Conservation (phyloP, 139 green algal species). For the Microglena sp. region DNA sequence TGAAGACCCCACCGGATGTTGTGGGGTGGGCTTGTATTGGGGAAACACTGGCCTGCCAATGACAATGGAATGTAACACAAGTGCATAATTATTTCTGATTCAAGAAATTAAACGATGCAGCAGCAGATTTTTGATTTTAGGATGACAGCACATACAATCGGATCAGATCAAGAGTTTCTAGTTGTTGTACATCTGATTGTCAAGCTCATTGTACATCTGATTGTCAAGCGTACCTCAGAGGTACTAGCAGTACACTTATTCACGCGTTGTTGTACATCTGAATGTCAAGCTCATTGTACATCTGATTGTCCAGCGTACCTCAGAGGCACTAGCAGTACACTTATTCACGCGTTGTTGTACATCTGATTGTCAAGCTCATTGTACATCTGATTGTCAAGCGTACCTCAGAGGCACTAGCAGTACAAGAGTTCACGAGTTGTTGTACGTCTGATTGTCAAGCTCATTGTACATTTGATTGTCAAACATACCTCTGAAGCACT, state of each 20-base stretch:
- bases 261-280: background rate
- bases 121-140: too few relatives aligned
- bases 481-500: conserved; percentile 70
- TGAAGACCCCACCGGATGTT: background rate
- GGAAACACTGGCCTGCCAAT: background rate
- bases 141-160: too few relatives aligned
- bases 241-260: conserved; percentile 4
- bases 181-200: background rate
- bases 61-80: background rate
- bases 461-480: background rate
- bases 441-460: background rate
- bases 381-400: background rate
- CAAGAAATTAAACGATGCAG: too few relatives aligned
- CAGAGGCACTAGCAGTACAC: conserved; percentile 10
- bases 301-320: background rate
- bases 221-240: background rate
- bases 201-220: background rate
- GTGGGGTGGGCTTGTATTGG: background rate
- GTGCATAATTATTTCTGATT: background rate
- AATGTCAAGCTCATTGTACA: background rate
- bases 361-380: background rate
- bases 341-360: background rate
- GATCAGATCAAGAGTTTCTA: background rate
- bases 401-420: conserved; percentile 82
- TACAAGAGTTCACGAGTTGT: conserved; percentile 88